A percentile compares a stretch with the other conserved stretches of the same genome.
These are phyloP conservation scores for Marasmius fiardii DNA, from an alignment of 1,284 basidiomycete species.

Conservation along the genomic window DNA sequence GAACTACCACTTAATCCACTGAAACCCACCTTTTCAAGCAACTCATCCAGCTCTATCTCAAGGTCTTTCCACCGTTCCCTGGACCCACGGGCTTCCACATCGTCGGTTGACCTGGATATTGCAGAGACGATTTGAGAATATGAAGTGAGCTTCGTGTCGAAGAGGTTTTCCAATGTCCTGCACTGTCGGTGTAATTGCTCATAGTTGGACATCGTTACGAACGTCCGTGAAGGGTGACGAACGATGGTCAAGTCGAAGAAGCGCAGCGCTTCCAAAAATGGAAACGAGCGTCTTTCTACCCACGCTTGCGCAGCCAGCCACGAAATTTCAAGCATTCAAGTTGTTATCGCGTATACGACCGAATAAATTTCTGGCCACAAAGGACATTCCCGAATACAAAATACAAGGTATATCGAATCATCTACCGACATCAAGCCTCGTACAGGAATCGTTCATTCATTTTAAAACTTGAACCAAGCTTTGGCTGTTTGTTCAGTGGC, in stretches of 20 bases:
- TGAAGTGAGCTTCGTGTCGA: slow-evolving; percentile 86
- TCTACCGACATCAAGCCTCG: not conserved
- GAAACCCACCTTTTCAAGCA: slow-evolving; percentile 77
- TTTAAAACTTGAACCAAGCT: slow-evolving; percentile 56
- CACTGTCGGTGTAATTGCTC: slow-evolving; percentile 84
- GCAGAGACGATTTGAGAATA: slow-evolving; percentile 84
- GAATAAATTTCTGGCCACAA: too few relatives aligned
- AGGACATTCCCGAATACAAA: too few relatives aligned
- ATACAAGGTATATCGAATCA: too few relatives aligned
- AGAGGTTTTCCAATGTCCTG: slow-evolving; percentile 85
- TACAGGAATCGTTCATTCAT: not conserved
- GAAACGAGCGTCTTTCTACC: not conserved
- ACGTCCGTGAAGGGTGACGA: not conserved
- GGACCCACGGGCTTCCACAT: slow-evolving; percentile 71
- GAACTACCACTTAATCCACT: not conserved
- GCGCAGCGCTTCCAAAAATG: not conserved
- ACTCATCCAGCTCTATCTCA: slow-evolving; percentile 82
- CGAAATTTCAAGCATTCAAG: not conserved
- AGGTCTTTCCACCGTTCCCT: slow-evolving; percentile 74
- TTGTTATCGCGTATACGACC: not conserved
- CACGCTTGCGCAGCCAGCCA: not conserved
- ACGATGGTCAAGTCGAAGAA: too few relatives aligned
- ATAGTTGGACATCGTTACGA: slow-evolving; percentile 61
- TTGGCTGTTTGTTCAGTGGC: slow-evolving; percentile 60
- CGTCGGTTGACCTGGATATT: slow-evolving; percentile 60